phyloP scores from a whole-genome alignment of 208 protist species.

The Ichthyophonus hoferi region DNA sequence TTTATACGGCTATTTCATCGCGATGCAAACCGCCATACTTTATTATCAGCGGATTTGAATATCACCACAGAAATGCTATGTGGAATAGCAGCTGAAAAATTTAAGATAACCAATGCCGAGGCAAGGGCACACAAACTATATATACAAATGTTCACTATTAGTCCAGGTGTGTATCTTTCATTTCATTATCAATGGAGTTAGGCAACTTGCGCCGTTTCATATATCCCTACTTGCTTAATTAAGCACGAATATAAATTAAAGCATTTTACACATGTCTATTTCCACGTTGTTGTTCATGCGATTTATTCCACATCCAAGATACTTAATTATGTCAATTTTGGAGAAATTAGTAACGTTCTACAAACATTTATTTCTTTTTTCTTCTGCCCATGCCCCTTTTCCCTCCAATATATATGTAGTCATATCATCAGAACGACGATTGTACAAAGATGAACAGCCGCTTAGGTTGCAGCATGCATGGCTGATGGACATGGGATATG shows the following conservation, averaged over 20 bases:
- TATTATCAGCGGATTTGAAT: neutral
- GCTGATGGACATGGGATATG: slow-evolving; percentile 34
- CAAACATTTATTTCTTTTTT: too few species aligned
- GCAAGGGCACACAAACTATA: neutral
- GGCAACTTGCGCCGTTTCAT: too few species aligned
- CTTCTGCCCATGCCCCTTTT: neutral
- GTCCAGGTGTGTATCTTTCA: neutral
- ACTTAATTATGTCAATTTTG: too few species aligned
- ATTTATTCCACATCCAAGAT: too few species aligned
- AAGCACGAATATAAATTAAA: too few species aligned
- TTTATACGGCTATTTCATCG: slow-evolving; percentile 10
- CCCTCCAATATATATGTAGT: neutral
- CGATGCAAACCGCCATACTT: slow-evolving; percentile 13
- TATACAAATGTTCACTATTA: neutral
- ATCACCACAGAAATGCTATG: neutral
- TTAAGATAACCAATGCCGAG: neutral
- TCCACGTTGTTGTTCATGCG: too few species aligned
- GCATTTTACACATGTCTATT: too few species aligned
- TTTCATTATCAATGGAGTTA: too few species aligned
- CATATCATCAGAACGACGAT: neutral
- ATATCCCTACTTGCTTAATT: too few species aligned
- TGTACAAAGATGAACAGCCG: slow-evolving; percentile 18
- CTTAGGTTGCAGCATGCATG: slow-evolving; percentile 25
- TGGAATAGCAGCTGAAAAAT: neutral
- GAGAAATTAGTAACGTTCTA: too few species aligned